These are phyloP conservation scores for Geosmithia morbida DNA, from an alignment of 2,329 filamentous ascomycete genomes.

Conservation along the genomic window DNA sequence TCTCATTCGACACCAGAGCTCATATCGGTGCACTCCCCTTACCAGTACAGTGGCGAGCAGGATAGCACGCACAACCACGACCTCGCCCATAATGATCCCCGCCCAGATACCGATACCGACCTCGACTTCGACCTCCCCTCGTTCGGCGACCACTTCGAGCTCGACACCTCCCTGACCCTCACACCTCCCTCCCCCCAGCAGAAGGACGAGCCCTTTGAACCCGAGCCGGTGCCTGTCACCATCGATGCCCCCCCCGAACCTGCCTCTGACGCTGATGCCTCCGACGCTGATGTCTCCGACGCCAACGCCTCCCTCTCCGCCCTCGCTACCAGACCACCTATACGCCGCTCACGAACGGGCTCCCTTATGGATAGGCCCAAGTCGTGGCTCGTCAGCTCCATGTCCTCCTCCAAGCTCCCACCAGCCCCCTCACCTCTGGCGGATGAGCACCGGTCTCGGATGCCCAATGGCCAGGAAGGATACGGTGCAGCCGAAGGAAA, in stretches of 20 bases:
- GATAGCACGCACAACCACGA: conserved; percentile 8
- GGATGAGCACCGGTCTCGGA: not conserved
- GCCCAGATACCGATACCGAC: conserved; percentile 6
- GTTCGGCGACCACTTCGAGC: conserved; percentile 33
- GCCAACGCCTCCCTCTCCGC: not conserved
- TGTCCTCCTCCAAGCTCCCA: conserved; percentile 9
- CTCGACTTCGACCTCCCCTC: conserved; percentile 34
- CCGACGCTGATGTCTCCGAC: not conserved
- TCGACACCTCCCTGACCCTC: conserved; percentile 28
- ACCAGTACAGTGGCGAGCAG: not conserved
- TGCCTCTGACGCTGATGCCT: not conserved
- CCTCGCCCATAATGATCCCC: not conserved
- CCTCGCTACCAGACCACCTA: not conserved
- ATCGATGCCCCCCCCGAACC: not conserved
- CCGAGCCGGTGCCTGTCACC: not conserved
- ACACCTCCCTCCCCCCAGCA: not conserved
- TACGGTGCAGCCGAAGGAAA: not conserved
- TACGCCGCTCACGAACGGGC: conserved; percentile 22
- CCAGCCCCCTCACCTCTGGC: not conserved
- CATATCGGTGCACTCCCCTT: conserved; percentile 10
- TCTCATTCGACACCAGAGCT: conserved; percentile 19
- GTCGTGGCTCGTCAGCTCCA: conserved; percentile 36
- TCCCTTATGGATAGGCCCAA: conserved; percentile 33
- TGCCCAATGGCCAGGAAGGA: not conserved
- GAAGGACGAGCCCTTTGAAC: not conserved